Percentiles rank a stretch among this genome's conserved stretches.
phyloP scores from a whole-genome alignment of 345 rosid species.

The Hypericum androsaemum region DNA sequence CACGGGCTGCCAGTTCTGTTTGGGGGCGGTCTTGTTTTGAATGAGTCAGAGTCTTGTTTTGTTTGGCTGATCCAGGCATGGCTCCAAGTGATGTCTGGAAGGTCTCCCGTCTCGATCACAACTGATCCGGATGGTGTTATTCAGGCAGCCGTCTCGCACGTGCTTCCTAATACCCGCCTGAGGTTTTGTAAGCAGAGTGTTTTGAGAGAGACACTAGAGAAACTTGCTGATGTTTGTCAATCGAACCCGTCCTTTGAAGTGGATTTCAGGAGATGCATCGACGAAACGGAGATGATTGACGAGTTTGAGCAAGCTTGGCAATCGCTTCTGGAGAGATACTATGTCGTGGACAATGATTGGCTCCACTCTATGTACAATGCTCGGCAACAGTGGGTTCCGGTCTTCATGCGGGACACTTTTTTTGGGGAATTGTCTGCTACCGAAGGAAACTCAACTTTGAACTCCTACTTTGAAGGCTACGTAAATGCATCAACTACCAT shows the following conservation, averaged over 20 bases:
- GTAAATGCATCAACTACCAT: constrained; percentile 53
- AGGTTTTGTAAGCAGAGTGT: constrained; percentile 47
- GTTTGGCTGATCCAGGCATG: constrained; percentile 64
- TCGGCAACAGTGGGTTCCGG: constrained; percentile 73
- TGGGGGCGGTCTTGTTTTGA: constrained; percentile 54
- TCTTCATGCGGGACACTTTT: constrained; percentile 45
- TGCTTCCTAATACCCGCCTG: constrained; percentile 44
- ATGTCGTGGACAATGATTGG: constrained; percentile 53
- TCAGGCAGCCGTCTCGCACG: constrained; percentile 47
- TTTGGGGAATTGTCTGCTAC: constrained; percentile 43
- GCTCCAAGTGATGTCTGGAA: constrained; percentile 64
- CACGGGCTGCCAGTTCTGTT: constrained; percentile 68
- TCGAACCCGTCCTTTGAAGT: constrained; percentile 52
- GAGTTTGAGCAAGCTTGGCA: constrained; percentile 71
- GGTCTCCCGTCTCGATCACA: constrained; percentile 55
- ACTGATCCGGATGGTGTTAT: constrained; percentile 52
- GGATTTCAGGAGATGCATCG: constrained; percentile 54
- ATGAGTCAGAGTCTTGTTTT: constrained; percentile 56
- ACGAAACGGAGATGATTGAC: constrained; percentile 33
- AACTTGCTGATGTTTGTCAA: constrained; percentile 43
- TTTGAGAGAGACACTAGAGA: constrained; percentile 50
- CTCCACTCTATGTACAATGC: constrained; percentile 47
- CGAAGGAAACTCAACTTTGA: constrained; percentile 27
- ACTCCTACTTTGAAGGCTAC: constrained; percentile 48
- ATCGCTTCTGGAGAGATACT: constrained; percentile 38